Percentiles rank a stretch among this genome's conserved stretches.
Conservation (phyloP, 179 eudicot genomes). For the Beta corolliflora region DNA sequence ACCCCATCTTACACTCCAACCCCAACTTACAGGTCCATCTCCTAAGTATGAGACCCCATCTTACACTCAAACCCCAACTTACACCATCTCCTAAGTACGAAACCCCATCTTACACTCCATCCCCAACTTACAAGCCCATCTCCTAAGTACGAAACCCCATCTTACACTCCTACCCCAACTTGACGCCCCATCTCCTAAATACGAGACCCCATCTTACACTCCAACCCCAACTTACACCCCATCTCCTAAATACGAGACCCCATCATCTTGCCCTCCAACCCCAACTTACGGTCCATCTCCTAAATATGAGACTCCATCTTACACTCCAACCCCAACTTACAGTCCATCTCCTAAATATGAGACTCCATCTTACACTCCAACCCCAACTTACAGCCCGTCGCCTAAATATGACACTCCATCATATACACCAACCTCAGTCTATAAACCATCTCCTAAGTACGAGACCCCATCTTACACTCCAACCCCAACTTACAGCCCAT, state of each 20-base stretch:
- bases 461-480: background rate
- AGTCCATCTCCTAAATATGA: background rate
- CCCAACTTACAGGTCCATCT: too few species aligned
- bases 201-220: background rate
- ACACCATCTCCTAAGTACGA: background rate
- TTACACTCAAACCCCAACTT: background rate
- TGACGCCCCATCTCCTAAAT: background rate
- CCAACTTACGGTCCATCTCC: background rate
- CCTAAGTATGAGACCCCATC: background rate
- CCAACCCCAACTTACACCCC: background rate
- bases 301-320: background rate
- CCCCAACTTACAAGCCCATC: background rate
- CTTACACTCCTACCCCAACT: slow-evolving; percentile 1
- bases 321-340: background rate
- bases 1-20: too few species aligned
- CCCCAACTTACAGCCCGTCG: background rate
- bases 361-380: background rate
- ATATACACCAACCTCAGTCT: background rate
- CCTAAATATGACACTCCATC: slow-evolving; percentile 6
- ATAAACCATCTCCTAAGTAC: background rate
- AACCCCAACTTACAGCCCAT: background rate
- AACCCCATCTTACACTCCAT: background rate
- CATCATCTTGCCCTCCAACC: background rate
- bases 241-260: background rate
- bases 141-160: background rate